Base-by-base conservation (phyloP, 208 protist species). In the Leishmania martiniquensis region DNA sequence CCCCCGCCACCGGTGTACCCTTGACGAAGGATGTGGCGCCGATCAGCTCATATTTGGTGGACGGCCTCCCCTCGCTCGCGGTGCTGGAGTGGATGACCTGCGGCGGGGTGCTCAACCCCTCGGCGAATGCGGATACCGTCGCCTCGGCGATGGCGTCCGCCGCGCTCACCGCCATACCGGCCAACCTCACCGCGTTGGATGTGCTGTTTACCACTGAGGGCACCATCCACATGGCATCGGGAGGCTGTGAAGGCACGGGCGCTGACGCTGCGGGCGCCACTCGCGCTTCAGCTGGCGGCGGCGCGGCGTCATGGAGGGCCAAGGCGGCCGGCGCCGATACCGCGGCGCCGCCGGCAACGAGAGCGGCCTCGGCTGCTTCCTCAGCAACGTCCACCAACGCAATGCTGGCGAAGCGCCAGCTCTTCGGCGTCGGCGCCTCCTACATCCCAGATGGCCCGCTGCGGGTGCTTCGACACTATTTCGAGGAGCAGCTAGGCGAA, bases 31-130 rank as follows among this genome's bases (percentile, higher is more conserved):
- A 77, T 39, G 78, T 78, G 15, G 34, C 72, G 32, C 42, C 66
- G 0, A 49, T 80, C 2, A 86, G 77, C 47, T 76, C 72, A 10
- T 72, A 60, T 52, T 29, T 66, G 47, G 78, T 85, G 34, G 87
- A 92, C 72, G 84, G 85, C 20, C 67, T 88, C 9, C 84, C 89
- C 49, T 45, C 90, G 4, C 76, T 96, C 44, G 81, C 85, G 12
- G 78, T 93, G 62, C 57, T 96, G 54, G 89, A 96, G 85, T 95
- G 92, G 92, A 77, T 96, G 51, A 93, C 89, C 59, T 85, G 83
- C 84, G 76, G 79, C 42, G 74, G 81, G 39, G 51, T 78, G 20
- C 44, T 77, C 22, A 42, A 54, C 77, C 44, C 68, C 6, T 29
- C 52, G 15, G 52, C 72, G 25, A 75, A 44, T 32, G 59, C 76